Conservation (phyloP, 371 early-diverging fungal species). For the Haplosporangium sp. region DNA sequence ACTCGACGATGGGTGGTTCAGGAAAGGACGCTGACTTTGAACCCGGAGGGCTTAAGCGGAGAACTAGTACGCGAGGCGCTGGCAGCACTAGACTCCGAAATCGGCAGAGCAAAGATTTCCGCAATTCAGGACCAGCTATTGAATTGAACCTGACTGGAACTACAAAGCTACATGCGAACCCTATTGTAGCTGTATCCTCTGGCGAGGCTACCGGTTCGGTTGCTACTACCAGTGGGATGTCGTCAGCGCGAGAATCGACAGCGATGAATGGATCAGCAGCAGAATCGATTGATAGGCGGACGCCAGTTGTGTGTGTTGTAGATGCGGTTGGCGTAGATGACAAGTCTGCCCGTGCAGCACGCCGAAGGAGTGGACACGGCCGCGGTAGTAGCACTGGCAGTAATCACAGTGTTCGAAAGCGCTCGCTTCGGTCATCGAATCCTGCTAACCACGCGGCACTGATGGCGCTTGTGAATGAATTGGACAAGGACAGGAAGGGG, state of each 20-base stretch:
- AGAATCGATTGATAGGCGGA: not conserved
- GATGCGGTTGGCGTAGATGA: not conserved
- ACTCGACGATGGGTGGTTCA: not conserved
- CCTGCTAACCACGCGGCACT: conserved; percentile 43
- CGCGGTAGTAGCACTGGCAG: conserved; percentile 22
- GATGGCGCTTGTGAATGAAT: conserved; percentile 50
- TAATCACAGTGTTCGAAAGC: conserved; percentile 18
- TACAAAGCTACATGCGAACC: too few species aligned
- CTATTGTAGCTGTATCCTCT: too few species aligned
- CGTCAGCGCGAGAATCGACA: not conserved
- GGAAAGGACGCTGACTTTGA: conserved; percentile 13
- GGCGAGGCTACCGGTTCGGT: too few species aligned
- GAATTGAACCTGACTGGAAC: conserved; percentile 17
- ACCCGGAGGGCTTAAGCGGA: conserved; percentile 3
- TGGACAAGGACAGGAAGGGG: conserved; percentile 46
- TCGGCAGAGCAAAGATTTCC: conserved; percentile 15
- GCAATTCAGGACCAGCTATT: conserved; percentile 25
- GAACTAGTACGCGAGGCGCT: conserved; percentile 3
- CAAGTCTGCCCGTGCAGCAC: not conserved
- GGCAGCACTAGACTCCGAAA: conserved; percentile 5
- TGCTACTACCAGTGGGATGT: not conserved
- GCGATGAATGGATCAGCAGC: not conserved
- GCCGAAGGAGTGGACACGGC: conserved; percentile 26
- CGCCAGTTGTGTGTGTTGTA: not conserved
- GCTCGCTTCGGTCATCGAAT: conserved; percentile 41